Percentiles rank a stretch among this genome's conserved stretches.
Conservation (phyloP, 2,329 filamentous ascomycete species). For the Colletotrichum lupini region DNA sequence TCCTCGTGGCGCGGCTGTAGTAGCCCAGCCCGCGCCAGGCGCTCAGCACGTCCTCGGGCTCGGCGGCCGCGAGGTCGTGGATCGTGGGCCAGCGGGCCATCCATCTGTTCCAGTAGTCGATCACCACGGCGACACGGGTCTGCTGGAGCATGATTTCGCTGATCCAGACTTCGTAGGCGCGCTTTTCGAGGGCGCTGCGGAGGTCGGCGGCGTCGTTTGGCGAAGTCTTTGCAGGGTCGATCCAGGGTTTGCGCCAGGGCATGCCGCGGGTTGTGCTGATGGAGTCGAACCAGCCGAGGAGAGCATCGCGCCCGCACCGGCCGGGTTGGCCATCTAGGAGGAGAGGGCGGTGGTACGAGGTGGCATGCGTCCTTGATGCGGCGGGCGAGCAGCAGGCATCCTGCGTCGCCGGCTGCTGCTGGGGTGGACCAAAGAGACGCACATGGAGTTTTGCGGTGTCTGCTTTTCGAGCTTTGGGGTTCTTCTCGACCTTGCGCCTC, state of each 20-base stretch:
- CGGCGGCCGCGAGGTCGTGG: constrained; percentile 63
- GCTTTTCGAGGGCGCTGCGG: constrained; percentile 56
- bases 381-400: not conserved
- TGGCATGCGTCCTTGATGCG: constrained; percentile 44
- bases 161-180: constrained; percentile 75
- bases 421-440: constrained; percentile 1
- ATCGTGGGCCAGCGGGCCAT: constrained; percentile 71
- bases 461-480: constrained; percentile 8
- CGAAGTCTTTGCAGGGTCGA: constrained; percentile 51
- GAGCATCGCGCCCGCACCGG: constrained; percentile 44
- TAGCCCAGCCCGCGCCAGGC: constrained; percentile 73
- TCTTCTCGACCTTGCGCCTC: constrained; percentile 17
- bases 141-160: constrained; percentile 76
- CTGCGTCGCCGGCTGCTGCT: not conserved
- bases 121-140: constrained; percentile 70
- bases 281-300: constrained; percentile 64
- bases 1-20: constrained; percentile 71
- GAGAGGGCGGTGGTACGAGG: constrained; percentile 61
- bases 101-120: constrained; percentile 73
- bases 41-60: constrained; percentile 65
- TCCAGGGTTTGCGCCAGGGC: constrained; percentile 70
- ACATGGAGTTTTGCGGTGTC: constrained; percentile 7
- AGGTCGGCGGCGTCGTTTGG: constrained; percentile 44
- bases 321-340: constrained; percentile 53
- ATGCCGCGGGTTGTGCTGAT: constrained; percentile 60